phyloP scores from a whole-genome alignment of 1,139 yeast species.

The Magnusiomyces paraingens region DNA sequence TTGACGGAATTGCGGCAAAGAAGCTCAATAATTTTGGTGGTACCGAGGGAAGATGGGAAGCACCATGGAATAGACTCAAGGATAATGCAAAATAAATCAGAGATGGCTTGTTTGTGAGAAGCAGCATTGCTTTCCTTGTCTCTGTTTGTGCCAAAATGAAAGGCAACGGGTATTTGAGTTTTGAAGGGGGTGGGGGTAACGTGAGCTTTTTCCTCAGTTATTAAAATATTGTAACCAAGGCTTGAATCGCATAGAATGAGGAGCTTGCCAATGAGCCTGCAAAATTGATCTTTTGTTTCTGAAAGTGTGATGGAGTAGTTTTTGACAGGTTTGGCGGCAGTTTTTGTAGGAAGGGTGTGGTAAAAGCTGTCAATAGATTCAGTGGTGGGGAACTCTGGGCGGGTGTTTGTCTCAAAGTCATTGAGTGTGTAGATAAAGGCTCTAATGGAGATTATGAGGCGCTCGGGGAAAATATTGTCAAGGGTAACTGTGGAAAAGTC shows the following conservation, averaged over 20 bases:
- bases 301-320: constrained; percentile 12
- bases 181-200: constrained; percentile 14
- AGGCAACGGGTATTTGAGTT: constrained; percentile 38
- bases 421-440: constrained; percentile 64
- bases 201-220: constrained; percentile 21
- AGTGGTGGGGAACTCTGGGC: constrained; percentile 68
- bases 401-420: constrained; percentile 49
- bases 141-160: constrained; percentile 43
- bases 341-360: constrained; percentile 8
- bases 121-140: constrained; percentile 13
- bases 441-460: constrained; percentile 59
- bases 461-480: constrained; percentile 65
- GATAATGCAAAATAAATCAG: constrained; percentile 63
- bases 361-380: constrained; percentile 15
- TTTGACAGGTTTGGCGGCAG: constrained; percentile 2
- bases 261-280: constrained; percentile 53
- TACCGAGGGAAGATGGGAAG: constrained; percentile 45
- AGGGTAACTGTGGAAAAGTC: constrained; percentile 40
- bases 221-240: constrained; percentile 25
- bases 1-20: constrained; percentile 73
- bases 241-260: constrained; percentile 52
- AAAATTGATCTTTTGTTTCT: constrained; percentile 34
- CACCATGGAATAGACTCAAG: constrained; percentile 69
- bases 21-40: constrained; percentile 62
- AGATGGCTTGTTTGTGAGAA: constrained; percentile 34